Evolutionary conservation across 257 asterid species (phyloP), one percentile per base, ranked within the genome.

Genomic region (Asclepias syriaca): DNA sequence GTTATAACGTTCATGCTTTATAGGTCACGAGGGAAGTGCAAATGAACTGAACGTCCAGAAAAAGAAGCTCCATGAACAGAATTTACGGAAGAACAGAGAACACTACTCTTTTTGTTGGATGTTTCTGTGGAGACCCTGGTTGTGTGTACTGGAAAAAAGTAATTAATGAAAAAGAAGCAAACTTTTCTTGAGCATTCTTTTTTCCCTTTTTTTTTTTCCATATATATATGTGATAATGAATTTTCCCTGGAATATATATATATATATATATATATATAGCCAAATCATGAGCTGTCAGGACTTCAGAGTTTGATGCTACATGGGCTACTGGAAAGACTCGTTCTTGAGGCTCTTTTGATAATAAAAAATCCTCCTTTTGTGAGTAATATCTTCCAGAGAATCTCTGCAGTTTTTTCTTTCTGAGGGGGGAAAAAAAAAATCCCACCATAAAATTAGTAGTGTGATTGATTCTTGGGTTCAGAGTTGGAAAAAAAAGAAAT

Each of bases 401-500:
- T 34, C 49, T 63, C 68, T 63, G 45, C 49, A 63, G 1, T 63
- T 43, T 9, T 7, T 57, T 8, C 48, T 7, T 57, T 37, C 34
- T 61, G 27, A 29, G 34, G 5, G 39, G 37, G 45, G 16, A 32
- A 60, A 60, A 32, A 60, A 32, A 15, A 60, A 60, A 32, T 60
- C 45, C 66, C 43, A 29, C 0, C 12, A 60, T 60, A 32, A 15
- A 5, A 32, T 5, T 24, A 43, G 48, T 27, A 19, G n/a, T 6
- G 27, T 18, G 27, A 19, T 19, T 18, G 27, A 19, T 19, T 9
- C 2, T 54, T 54, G 59, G 12, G 21, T 43, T 19, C 39, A 54
- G 59, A 9, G 32, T 78, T 69, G 45, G 65, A 29, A 29, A 29
- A 34, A 3, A 34, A 70, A 14, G 16, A 15, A 24, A 82, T 79